Conservation (phyloP, 495 filamentous ascomycete species). For the Aspergillus sclerotioniger region DNA sequence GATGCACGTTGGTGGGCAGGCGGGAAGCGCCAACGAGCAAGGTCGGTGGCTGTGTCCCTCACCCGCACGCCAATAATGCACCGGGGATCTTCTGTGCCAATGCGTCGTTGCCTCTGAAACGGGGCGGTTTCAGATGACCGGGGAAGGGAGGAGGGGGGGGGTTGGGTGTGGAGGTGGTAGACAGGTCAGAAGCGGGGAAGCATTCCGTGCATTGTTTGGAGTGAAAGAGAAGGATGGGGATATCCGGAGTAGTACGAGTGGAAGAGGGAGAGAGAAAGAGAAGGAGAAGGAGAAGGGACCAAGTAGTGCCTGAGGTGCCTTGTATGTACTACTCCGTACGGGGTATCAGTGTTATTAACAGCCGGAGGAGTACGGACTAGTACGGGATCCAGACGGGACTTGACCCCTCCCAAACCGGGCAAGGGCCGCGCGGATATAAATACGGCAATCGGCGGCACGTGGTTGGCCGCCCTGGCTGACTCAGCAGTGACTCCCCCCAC, state of each 20-base stretch:
- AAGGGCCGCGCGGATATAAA: not conserved
- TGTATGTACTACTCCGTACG: too few species aligned
- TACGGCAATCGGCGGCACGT: not conserved
- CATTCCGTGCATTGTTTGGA: not conserved
- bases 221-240: not conserved
- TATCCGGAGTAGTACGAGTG: not conserved
- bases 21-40: conserved; percentile 14
- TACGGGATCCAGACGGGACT: too few species aligned
- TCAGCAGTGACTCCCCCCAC: not conserved
- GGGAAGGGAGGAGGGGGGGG: not conserved
- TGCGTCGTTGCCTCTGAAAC: not conserved
- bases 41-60: conserved; percentile 23
- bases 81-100: conserved; percentile 13
- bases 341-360: too few species aligned
- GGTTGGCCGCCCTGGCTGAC: not conserved
- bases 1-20: conserved; percentile 3
- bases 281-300: not conserved
- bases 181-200: not conserved
- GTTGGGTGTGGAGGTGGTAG: too few species aligned
- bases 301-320: too few species aligned
- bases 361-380: too few species aligned
- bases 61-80: conserved; percentile 6
- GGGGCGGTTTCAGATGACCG: not conserved
- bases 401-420: not conserved
- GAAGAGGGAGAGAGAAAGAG: not conserved